phyloP scores from a whole-genome alignment of 129 eudicot species.

The Flaveria bidentis region DNA sequence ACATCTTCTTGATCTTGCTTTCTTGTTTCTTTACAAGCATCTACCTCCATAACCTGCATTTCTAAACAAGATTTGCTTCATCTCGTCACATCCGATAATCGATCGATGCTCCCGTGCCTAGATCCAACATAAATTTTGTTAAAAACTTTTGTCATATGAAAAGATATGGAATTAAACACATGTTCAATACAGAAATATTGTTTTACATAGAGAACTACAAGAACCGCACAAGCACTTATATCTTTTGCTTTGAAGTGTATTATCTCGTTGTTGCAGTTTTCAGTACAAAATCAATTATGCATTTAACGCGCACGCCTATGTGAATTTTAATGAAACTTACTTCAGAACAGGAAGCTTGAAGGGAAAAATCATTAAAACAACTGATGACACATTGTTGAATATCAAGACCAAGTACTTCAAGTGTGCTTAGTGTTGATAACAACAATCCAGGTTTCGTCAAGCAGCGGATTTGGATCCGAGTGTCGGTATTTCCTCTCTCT shows the following conservation, averaged over 20 bases:
- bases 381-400: conserved; percentile 84
- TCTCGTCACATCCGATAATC: conserved; percentile 57
- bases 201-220: not conserved
- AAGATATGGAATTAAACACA: not conserved
- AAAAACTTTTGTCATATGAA: not conserved
- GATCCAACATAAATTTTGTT: not conserved
- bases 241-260: not conserved
- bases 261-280: not conserved
- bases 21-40: conserved; percentile 48
- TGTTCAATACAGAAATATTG: not conserved
- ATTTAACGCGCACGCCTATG: not conserved
- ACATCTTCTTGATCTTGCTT: conserved; percentile 11
- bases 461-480: conserved; percentile 67
- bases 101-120: conserved; percentile 58
- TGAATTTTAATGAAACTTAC: conserved; percentile 29
- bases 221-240: not conserved
- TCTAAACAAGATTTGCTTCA: conserved; percentile 67
- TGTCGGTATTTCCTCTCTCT: conserved; percentile 50
- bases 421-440: conserved; percentile 63
- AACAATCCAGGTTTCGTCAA: conserved; percentile 68
- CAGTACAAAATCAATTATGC: not conserved
- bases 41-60: conserved; percentile 93
- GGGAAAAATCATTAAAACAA: conserved; percentile 72
- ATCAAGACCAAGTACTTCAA: conserved; percentile 78
- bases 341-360: conserved; percentile 84